Base-by-base conservation (phyloP, 306 rosid species). In the Pterocarpus macrocarpus region DNA sequence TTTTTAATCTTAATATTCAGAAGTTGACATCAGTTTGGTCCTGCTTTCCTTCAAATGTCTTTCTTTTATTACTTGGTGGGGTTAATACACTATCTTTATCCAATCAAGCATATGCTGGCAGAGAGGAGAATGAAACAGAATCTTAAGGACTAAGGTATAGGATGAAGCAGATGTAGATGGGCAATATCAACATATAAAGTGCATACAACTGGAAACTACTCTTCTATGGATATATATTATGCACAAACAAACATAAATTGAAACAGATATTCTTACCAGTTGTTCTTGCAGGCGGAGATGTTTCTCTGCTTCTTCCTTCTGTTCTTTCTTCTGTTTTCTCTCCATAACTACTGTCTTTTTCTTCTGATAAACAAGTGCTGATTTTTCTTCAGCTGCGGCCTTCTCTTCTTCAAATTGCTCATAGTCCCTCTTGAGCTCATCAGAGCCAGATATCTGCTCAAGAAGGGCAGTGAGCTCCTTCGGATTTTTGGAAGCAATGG, bases 361-460 rank as follows among this genome's bases (percentile, higher is more conserved):
- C 83, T 91, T 92, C 90, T 92, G 97, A 85, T 92, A 96, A 64
- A 86, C 87, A 81, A 92, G 94, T 0, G 97, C 98, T n/a, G 99
- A 89, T 72, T 90, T 85, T 87, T 96, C 98, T 86, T 96, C 98
- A 73, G 99, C 98, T 63, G 65, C 38, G 7, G 86, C 96, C 80
- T 96, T 96, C 53, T 88, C 92, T 84, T 88, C 96, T 84, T 96
- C 99, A 77, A 86, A 92, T 81, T 89, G 87, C 77, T 93, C 99
- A 75, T 92, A 96, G 69, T 93, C 98, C 80, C 92, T 86, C 89
- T 90, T 96, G 78, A 86, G 84, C 67, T 96, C 98, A 52, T 96
- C 99, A 67, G 99, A 96, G 78, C 98, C 98, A 17, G 98, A 92
- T 75, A 96, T 93, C 86, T 96, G 99, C 94, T 96, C 99, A 11